Conservation (phyloP, 257 asterid genomes). For the Solanum virginianum region DNA sequence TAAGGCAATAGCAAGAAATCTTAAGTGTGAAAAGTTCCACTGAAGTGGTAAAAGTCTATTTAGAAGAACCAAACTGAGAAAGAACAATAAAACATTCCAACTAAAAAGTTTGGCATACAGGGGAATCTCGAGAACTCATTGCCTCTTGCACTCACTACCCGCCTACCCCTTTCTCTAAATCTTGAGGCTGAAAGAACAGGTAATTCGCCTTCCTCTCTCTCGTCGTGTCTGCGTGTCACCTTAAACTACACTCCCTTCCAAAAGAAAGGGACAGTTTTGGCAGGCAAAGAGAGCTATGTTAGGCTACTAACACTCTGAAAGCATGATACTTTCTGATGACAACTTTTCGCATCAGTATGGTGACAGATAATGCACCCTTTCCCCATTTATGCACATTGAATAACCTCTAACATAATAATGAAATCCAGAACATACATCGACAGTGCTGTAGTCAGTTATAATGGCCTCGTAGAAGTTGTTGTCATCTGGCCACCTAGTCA, state of each 20-base stretch:
- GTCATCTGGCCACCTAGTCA: constrained; percentile 93
- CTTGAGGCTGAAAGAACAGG: background rate
- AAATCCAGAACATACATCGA: constrained; percentile 42
- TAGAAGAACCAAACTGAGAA: background rate
- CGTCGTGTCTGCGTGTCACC: background rate
- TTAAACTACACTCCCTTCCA: background rate
- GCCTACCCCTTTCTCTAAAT: background rate
- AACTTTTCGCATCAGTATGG: background rate
- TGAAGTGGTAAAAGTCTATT: background rate
- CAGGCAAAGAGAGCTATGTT: background rate
- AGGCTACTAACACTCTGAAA: background rate
- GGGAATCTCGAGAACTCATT: background rate
- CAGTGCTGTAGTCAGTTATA: constrained; percentile 60
- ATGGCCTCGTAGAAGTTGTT: constrained; percentile 86
- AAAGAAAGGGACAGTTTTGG: background rate
- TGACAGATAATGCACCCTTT: background rate
- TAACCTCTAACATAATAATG: background rate
- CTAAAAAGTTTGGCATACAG: background rate
- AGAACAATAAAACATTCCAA: background rate
- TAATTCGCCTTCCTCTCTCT: background rate
- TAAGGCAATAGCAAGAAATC: background rate
- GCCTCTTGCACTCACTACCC: background rate
- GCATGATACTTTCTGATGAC: background rate
- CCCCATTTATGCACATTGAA: background rate
- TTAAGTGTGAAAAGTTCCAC: background rate